Evolutionary conservation across 495 filamentous ascomycete genomes (phyloP).

Genomic region (Aspergillus heteromorphus): DNA sequence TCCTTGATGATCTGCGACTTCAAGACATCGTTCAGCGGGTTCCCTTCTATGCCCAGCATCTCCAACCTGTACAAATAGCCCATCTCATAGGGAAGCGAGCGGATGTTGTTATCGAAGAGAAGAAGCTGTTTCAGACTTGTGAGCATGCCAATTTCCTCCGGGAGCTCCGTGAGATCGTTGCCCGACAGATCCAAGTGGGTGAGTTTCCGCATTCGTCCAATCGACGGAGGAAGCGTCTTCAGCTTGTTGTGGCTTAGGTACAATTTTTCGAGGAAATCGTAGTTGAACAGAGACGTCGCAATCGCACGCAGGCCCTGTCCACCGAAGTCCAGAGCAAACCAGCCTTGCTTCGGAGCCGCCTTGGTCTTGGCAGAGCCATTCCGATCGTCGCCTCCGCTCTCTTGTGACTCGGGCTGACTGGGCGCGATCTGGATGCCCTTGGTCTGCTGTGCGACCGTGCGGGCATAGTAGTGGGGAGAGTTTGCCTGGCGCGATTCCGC

Average conservation of each 20-base stretch:
- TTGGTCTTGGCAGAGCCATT: slow-evolving; percentile 53
- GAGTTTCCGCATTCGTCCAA: slow-evolving; percentile 75
- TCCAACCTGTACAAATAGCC: slow-evolving; percentile 83
- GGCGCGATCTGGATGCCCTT: slow-evolving; percentile 55
- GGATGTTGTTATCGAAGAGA: slow-evolving; percentile 85
- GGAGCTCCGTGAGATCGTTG: slow-evolving; percentile 78
- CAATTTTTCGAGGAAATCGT: slow-evolving; percentile 79
- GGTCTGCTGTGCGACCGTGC: slow-evolving; percentile 50
- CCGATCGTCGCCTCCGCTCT: slow-evolving; percentile 55
- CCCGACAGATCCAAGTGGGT: slow-evolving; percentile 78
- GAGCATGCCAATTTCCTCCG: slow-evolving; percentile 93
- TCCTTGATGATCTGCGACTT: slow-evolving; percentile 76
- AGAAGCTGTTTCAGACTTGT: slow-evolving; percentile 73
- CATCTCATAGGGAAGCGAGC: slow-evolving; percentile 74
- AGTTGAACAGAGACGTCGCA: slow-evolving; percentile 71
- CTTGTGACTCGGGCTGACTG: slow-evolving; percentile 55
- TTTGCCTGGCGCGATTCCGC: slow-evolving; percentile 63
- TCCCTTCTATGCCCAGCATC: slow-evolving; percentile 86
- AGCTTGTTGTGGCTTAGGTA: slow-evolving; percentile 91
- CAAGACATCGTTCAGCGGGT: slow-evolving; percentile 66
- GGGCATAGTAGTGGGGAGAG: slow-evolving; percentile 61
- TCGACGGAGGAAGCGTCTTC: slow-evolving; percentile 62
- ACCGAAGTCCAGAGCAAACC: slow-evolving; percentile 87
- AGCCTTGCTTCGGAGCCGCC: slow-evolving; percentile 67
- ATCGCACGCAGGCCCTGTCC: slow-evolving; percentile 86